Evolutionary conservation across 164 flowering plant genomes (phyloP), one percentile per base, ranked within the genome.

Genomic region (Kalanchoe fedtschenkoi): DNA sequence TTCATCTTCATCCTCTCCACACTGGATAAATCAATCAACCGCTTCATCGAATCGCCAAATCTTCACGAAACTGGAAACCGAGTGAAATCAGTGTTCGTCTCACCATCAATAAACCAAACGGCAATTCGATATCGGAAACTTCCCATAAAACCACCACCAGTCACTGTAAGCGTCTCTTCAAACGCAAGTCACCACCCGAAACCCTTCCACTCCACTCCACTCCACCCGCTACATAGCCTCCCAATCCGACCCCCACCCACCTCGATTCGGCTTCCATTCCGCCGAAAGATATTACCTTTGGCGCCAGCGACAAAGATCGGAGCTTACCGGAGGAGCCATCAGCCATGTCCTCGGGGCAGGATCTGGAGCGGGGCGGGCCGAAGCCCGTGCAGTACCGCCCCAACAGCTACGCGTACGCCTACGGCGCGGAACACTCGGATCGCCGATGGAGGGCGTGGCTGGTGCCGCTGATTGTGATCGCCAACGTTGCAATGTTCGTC

Each of bases 371-470:
- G 62, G 68, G 84, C 46, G 82, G 71, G 47, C 70, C 34, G 75
- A 33, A 69, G 59, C n/a, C 64, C 30, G 39, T 44, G 37, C 56
- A 26, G 56, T 63, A 29, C 21, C 71, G 15, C 24, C 4, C 22
- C 28, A 19, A 0, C 61, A 42, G 32, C 77, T 1, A 69, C 76
- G 15, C 33, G 74, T 7, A 38, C 78, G 16, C 68, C 64, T 13
- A 21, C 43, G 47, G 21, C 51, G 34, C 47, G 0, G 80, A 74
- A 10, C 75, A 71, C 13, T 28, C 76, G 10, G 85, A 81, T 47
- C 60, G 72, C 28, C 78, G 70, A 34, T 91, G 95, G 95, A 75
- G 72, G 16, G 74, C 97, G 4, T 87, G 96, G 97, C 38, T 88
- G 59, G 75, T 91, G 6, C 95, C 96, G 1, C 46, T 79, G 78